A percentile compares a stretch with the other conserved stretches of the same genome.
phyloP scores from a whole-genome alignment of 306 rosid species.

The Vicia sativa region DNA sequence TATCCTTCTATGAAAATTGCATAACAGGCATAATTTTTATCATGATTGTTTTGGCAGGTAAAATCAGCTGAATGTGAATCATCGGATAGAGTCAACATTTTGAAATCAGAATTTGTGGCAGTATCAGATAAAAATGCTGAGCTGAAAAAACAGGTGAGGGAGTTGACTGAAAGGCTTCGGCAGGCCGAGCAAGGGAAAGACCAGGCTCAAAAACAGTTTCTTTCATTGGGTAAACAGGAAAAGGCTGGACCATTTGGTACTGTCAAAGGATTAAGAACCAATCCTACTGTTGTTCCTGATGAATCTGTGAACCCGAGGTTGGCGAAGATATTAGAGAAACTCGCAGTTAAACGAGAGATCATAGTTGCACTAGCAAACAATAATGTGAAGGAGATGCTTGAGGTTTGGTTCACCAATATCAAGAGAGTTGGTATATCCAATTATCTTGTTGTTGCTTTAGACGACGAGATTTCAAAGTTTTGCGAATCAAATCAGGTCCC shows the following conservation, averaged over 20 bases:
- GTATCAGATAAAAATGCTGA: conserved; percentile 58
- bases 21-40: conserved; percentile 30
- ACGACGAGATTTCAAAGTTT: conserved; percentile 56
- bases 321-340: conserved; percentile 74
- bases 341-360: conserved; percentile 68
- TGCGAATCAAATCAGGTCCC: conserved; percentile 72
- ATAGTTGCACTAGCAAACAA: conserved; percentile 88
- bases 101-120: conserved; percentile 65
- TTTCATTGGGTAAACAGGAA: conserved; percentile 59
- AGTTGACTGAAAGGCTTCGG: conserved; percentile 64
- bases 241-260: conserved; percentile 89
- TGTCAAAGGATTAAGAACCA: conserved; percentile 75
- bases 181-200: conserved; percentile 81
- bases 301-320: conserved; percentile 85
- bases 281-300: conserved; percentile 71
- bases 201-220: conserved; percentile 81
- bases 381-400: conserved; percentile 84
- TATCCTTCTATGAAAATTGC: neutral
- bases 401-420: conserved; percentile 77
- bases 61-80: conserved; percentile 65
- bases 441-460: conserved; percentile 87
- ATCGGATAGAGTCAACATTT: conserved; percentile 64
- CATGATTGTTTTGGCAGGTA: conserved; percentile 43
- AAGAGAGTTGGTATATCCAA: conserved; percentile 74
- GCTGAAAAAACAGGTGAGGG: conserved; percentile 65